Conservation (phyloP, 257 asterid genomes). For the Solanum medicagineum region DNA sequence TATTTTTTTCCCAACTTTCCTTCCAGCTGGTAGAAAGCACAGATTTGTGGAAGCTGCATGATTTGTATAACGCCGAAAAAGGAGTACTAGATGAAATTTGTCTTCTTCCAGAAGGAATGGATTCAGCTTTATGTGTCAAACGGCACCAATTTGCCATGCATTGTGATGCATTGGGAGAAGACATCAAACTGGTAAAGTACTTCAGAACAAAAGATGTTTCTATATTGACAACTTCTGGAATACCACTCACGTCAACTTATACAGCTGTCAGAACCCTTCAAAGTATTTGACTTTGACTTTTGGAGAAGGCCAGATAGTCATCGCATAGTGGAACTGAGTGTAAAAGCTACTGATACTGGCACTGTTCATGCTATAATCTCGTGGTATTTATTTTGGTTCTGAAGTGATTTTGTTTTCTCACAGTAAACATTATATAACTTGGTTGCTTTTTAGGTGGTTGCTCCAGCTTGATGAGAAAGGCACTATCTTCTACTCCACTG, state of each 20-base stretch:
- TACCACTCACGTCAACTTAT: neutral
- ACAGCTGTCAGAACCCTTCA: slow-evolving; percentile 92
- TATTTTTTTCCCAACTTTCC: neutral
- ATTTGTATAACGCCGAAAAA: slow-evolving; percentile 51
- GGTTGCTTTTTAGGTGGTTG: slow-evolving; percentile 62
- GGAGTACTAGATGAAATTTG: slow-evolving; percentile 49
- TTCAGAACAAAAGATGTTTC: neutral
- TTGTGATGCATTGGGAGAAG: slow-evolving; percentile 68
- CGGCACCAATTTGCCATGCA: slow-evolving; percentile 72
- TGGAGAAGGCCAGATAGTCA: slow-evolving; percentile 85
- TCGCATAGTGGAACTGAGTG: slow-evolving; percentile 45
- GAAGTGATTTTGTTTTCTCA: slow-evolving; percentile 3
- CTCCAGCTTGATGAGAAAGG: slow-evolving; percentile 91
- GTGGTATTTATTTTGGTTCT: slow-evolving; percentile 46
- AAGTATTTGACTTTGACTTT: slow-evolving; percentile 86
- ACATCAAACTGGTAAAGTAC: slow-evolving; percentile 54
- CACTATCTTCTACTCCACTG: slow-evolving; percentile 71
- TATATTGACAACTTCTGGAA: neutral
- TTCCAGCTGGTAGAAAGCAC: slow-evolving; percentile 78
- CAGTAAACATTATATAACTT: neutral
- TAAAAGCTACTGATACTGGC: slow-evolving; percentile 66
- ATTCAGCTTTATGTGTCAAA: slow-evolving; percentile 35
- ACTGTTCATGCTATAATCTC: slow-evolving; percentile 86
- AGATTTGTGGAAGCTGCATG: slow-evolving; percentile 55
- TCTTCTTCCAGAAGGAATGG: slow-evolving; percentile 59